Evolutionary conservation across 306 rosid genomes (phyloP).

Genomic region (Casuarina cunninghamiana): DNA sequence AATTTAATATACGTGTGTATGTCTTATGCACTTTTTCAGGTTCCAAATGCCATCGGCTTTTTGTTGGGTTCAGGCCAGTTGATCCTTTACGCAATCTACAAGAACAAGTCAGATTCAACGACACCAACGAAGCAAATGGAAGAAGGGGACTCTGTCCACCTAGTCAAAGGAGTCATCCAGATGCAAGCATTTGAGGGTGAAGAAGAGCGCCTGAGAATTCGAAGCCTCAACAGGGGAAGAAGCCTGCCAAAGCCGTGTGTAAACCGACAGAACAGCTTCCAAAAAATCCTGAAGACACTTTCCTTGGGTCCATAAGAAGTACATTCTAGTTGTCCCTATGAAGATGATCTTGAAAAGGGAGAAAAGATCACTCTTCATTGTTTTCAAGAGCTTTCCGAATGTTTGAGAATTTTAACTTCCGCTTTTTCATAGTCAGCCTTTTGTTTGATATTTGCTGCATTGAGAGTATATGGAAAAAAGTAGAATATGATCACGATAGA

Average conservation of each 20-base stretch:
- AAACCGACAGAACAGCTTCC: slow-evolving; percentile 18
- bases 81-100: slow-evolving; percentile 36
- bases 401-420: too few relatives aligned
- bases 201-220: slow-evolving; percentile 11
- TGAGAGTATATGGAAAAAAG: too few relatives aligned
- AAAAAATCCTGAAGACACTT: slow-evolving; percentile 34
- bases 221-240: slow-evolving; percentile 24
- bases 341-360: slow-evolving; percentile 1
- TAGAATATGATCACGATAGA: too few relatives aligned
- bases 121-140: slow-evolving; percentile 23
- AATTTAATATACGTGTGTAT: too few relatives aligned
- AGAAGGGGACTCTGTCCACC: slow-evolving; percentile 9
- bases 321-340: slow-evolving; percentile 4
- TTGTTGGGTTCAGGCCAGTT: slow-evolving; percentile 44
- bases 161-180: background rate
- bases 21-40: slow-evolving; percentile 19
- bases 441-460: too few relatives aligned
- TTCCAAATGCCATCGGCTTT: slow-evolving; percentile 49
- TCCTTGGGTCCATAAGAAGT: slow-evolving; percentile 35
- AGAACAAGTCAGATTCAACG: slow-evolving; percentile 20
- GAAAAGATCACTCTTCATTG: slow-evolving; percentile 2
- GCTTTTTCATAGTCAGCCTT: too few relatives aligned
- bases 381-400: too few relatives aligned
- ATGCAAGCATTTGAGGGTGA: background rate
- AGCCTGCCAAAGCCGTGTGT: slow-evolving; percentile 48